A percentile compares a stretch with the other conserved stretches of the same genome.
Evolutionary conservation across 1,139 yeast species (phyloP).

Genomic region (Sugiyamaella neomexicana): DNA sequence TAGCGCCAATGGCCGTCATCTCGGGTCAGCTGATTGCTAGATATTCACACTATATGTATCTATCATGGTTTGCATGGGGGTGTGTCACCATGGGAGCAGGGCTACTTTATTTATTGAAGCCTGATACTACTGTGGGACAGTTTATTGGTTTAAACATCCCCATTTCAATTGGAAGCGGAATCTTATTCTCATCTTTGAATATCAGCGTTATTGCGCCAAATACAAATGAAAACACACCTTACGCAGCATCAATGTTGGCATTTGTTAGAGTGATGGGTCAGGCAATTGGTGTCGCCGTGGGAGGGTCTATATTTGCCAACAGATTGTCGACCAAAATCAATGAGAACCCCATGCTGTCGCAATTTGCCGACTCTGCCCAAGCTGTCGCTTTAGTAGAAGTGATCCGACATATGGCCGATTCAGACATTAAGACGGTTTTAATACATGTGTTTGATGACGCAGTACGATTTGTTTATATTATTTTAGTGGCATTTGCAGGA

Average conservation of each 20-base stretch:
- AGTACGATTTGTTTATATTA: conserved; percentile 28
- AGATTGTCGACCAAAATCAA: conserved; percentile 26
- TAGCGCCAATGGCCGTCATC: conserved; percentile 49
- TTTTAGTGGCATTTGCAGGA: conserved; percentile 29
- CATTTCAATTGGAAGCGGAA: conserved; percentile 56
- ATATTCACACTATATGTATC: conserved; percentile 43
- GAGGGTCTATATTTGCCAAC: conserved; percentile 50
- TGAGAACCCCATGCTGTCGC: conserved; percentile 21
- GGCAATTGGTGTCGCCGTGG: conserved; percentile 51
- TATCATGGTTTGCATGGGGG: conserved; percentile 45
- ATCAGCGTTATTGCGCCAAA: conserved; percentile 57
- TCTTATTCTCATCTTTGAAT: conserved; percentile 42
- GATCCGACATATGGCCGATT: conserved; percentile 25
- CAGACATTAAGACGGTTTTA: conserved; percentile 23
- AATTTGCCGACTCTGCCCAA: conserved; percentile 22
- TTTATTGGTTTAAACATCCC: conserved; percentile 57
- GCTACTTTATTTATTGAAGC: conserved; percentile 46
- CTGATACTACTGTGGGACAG: conserved; percentile 43
- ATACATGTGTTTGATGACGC: conserved; percentile 26
- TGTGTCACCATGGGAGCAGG: conserved; percentile 57
- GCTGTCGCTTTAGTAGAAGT: conserved; percentile 30
- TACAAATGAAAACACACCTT: conserved; percentile 51
- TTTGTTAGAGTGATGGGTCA: conserved; percentile 54
- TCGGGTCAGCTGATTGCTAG: conserved; percentile 50
- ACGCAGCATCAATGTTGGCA: conserved; percentile 53